A percentile compares a stretch with the other conserved stretches of the same genome.
These are phyloP conservation scores for Phanerochaete sordida DNA, from an alignment of 768 basidiomycete genomes.

Conservation along the genomic window DNA sequence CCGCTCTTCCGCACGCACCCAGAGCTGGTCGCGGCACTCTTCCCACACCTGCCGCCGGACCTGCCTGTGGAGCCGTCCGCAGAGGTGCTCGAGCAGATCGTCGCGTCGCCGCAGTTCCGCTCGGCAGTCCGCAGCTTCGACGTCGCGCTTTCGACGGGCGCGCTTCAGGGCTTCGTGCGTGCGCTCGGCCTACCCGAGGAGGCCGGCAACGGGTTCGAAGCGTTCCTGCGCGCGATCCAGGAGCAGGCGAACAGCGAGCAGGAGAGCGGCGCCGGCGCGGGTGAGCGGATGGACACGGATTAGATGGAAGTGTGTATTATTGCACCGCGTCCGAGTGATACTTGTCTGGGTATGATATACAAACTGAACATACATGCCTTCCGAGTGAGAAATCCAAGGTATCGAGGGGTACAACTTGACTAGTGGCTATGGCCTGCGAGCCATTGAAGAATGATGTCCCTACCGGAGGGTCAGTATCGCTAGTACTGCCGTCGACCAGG, in stretches of 20 bases:
- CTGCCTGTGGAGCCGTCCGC: conserved; percentile 64
- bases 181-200: conserved; percentile 81
- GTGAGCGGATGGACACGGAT: conserved; percentile 81
- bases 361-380: not conserved
- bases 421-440: conserved; percentile 72
- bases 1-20: conserved; percentile 72
- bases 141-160: conserved; percentile 77
- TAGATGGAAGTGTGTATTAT: conserved; percentile 22
- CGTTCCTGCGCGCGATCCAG: conserved; percentile 78
- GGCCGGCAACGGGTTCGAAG: conserved; percentile 72
- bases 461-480: conserved; percentile 25
- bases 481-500: not conserved
- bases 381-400: not conserved
- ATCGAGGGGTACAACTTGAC: conserved; percentile 6
- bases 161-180: conserved; percentile 71
- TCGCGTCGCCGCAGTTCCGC: conserved; percentile 83
- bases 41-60: conserved; percentile 81
- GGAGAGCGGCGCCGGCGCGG: conserved; percentile 15
- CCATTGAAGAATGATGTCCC: conserved; percentile 89
- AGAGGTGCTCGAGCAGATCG: conserved; percentile 69
- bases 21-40: conserved; percentile 62
- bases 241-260: conserved; percentile 56
- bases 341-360: conserved; percentile 4
- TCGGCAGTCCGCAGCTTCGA: conserved; percentile 77
- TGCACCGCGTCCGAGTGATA: not conserved